Conservation (phyloP, 73 alveolate species). For the Tetrahymena thermophila region DNA sequence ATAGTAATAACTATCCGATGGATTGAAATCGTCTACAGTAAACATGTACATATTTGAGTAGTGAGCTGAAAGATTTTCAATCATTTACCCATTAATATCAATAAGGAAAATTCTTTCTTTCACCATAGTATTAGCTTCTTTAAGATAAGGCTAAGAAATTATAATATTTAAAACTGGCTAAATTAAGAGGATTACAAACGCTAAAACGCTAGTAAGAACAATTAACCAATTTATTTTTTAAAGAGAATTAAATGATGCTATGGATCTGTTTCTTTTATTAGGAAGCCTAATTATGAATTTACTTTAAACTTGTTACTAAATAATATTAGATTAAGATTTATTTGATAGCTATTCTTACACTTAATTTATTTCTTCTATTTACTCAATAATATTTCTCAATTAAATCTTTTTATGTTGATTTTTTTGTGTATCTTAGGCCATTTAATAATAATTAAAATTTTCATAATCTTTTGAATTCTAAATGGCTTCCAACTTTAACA, state of each 20-base stretch:
- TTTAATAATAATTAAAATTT: neutral
- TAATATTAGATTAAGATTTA: neutral
- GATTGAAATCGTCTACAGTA: neutral
- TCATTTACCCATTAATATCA: neutral
- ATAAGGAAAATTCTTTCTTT: neutral
- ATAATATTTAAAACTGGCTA: neutral
- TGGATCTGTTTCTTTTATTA: neutral
- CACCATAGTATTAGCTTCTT: neutral
- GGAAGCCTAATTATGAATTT: neutral
- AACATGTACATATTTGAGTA: neutral
- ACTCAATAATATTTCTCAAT: neutral
- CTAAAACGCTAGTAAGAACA: neutral
- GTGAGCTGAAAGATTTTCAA: neutral
- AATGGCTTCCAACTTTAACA: neutral
- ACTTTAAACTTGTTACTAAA: neutral
- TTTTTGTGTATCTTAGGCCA: neutral
- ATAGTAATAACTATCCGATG: neutral
- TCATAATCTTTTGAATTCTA: neutral
- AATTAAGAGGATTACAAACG: neutral
- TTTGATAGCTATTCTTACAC: neutral
- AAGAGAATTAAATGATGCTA: neutral
- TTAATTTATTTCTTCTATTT: neutral
- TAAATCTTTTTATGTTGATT: neutral
- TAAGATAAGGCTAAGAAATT: neutral
- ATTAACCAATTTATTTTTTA: neutral